A percentile compares a stretch with the other conserved stretches of the same genome.
Conservation (phyloP, 805 yeast genomes). For the Starmerella bombicola region DNA sequence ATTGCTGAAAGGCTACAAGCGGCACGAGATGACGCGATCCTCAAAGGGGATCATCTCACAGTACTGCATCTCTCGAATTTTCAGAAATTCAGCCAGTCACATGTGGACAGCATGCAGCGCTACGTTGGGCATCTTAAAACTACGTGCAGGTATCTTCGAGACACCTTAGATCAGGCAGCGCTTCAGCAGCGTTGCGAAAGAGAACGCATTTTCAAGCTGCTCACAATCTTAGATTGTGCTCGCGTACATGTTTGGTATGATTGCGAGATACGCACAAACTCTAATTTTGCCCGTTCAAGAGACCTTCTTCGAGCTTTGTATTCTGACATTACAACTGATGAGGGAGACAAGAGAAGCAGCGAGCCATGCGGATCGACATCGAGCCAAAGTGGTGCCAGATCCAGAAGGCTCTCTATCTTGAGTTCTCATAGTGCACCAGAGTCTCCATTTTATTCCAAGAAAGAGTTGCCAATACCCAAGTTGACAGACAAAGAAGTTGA, state of each 20-base stretch:
- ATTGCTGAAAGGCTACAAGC: conserved; percentile 2
- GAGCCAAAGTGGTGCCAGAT: conserved; percentile 5
- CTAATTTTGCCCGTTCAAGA: conserved; percentile 11
- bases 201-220: conserved; percentile 9
- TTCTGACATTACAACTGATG: conserved; percentile 5
- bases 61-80: conserved; percentile 7
- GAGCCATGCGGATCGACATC: background rate
- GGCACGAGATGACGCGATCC: conserved; percentile 16
- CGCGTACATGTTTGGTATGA: conserved; percentile 23
- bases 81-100: background rate
- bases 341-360: conserved; percentile 1
- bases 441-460: conserved; percentile 25
- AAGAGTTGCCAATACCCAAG: conserved; percentile 24
- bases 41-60: conserved; percentile 15
- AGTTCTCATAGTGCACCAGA: conserved; percentile 22
- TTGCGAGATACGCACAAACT: conserved; percentile 17
- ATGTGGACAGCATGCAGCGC: conserved; percentile 1
- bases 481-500: conserved; percentile 30
- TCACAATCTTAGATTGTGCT: conserved; percentile 12
- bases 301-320: conserved; percentile 11
- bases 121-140: background rate
- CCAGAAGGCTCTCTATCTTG: conserved; percentile 24
- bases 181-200: conserved; percentile 11
- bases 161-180: conserved; percentile 13
- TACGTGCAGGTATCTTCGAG: conserved; percentile 6